A percentile compares a stretch with the other conserved stretches of the same genome.
Conservation (phyloP, 495 filamentous ascomycete genomes). For the Hapsidospora chrysogenum region DNA sequence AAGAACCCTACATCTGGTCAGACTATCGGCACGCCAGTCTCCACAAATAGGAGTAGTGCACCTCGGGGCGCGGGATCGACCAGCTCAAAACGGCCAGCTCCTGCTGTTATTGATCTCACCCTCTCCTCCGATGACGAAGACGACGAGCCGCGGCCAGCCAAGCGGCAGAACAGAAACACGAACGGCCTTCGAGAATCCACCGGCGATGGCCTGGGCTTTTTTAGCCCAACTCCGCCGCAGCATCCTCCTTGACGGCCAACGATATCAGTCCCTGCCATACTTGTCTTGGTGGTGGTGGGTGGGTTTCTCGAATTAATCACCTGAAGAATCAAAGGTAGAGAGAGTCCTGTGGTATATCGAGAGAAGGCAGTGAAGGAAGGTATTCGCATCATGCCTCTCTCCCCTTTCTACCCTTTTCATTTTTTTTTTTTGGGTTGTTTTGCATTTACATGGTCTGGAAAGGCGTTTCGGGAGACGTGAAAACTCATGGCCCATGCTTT, state of each 20-base stretch:
- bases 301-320: no score
- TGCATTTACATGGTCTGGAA: no score
- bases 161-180: conserved; percentile 26
- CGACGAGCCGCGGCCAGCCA: conserved; percentile 42
- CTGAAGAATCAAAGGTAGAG: no score
- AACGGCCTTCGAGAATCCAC: conserved; percentile 1
- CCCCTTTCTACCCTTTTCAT: no score
- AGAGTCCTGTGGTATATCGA: no score
- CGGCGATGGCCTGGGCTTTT: neutral
- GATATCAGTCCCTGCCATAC: neutral
- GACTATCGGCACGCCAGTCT: conserved; percentile 14
- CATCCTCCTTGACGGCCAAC: neutral
- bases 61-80: conserved; percentile 9
- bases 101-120: conserved; percentile 66
- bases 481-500: no score
- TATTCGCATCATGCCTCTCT: no score
- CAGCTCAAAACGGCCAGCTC: conserved; percentile 43
- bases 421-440: no score
- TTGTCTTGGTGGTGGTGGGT: no score
- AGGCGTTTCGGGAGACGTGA: no score
- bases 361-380: no score
- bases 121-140: conserved; percentile 53
- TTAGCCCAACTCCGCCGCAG: neutral
- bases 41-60: conserved; percentile 6
- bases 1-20: conserved; percentile 3